Evolutionary conservation across 768 basidiomycete genomes (phyloP).

Genomic region (Neoboletus subvelutipes): DNA sequence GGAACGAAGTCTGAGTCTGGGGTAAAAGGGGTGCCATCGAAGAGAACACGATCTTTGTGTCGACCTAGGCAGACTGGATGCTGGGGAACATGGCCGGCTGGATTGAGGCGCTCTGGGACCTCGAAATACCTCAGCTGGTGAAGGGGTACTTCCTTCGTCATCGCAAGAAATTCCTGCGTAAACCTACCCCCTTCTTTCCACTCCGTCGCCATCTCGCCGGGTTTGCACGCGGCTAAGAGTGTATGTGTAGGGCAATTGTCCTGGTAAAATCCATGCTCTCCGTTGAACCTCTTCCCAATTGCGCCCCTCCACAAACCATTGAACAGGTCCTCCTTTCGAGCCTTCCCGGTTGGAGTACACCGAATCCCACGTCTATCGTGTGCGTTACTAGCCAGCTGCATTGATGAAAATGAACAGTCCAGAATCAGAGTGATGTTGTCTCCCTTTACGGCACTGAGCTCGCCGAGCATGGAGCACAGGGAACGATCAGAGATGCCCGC

Average conservation of each 20-base stretch:
- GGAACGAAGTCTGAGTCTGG: slow-evolving; percentile 49
- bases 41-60: slow-evolving; percentile 49
- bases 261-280: slow-evolving; percentile 46
- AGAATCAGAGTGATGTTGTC: slow-evolving; percentile 69
- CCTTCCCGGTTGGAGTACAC: slow-evolving; percentile 60
- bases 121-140: slow-evolving; percentile 52
- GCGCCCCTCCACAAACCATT: slow-evolving; percentile 54
- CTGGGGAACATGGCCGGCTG: slow-evolving; percentile 39
- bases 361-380: slow-evolving; percentile 50
- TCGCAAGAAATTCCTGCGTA: slow-evolving; percentile 53
- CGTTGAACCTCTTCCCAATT: slow-evolving; percentile 35
- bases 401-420: slow-evolving; percentile 60
- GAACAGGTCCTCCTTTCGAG: slow-evolving; percentile 53
- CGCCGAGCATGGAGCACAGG: slow-evolving; percentile 56
- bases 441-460: slow-evolving; percentile 57
- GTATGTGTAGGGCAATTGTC: slow-evolving; percentile 44
- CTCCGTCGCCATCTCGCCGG: slow-evolving; percentile 56
- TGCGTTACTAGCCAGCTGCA: slow-evolving; percentile 38
- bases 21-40: slow-evolving; percentile 56
- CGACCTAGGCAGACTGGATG: slow-evolving; percentile 51
- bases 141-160: slow-evolving; percentile 45
- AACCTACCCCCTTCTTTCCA: slow-evolving; percentile 63
- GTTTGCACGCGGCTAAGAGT: slow-evolving; percentile 56
- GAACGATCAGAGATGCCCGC: slow-evolving; percentile 71
- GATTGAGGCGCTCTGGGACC: slow-evolving; percentile 44